Conservation (phyloP, 1,284 basidiomycete species). For the Heterobasidion parviporum region DNA sequence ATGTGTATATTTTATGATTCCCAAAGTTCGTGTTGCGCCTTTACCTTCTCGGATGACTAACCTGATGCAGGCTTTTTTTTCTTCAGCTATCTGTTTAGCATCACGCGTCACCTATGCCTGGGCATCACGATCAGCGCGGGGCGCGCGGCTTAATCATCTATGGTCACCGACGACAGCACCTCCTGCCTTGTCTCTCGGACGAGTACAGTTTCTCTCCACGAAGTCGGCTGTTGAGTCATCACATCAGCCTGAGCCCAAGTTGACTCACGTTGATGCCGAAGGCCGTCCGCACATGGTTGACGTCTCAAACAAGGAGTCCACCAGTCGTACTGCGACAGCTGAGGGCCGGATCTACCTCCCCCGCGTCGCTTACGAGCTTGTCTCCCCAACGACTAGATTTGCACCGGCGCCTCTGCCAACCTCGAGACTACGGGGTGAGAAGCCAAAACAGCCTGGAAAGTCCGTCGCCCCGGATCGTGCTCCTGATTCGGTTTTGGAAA, state of each 20-base stretch:
- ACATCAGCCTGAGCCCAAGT: slow-evolving; percentile 11
- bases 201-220: not conserved
- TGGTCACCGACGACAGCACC: not conserved
- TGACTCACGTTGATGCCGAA: slow-evolving; percentile 67
- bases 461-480: too few relatives aligned
- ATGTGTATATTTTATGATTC: slow-evolving; percentile 29
- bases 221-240: not conserved
- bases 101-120: not conserved
- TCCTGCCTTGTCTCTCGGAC: not conserved
- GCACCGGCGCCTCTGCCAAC: not conserved
- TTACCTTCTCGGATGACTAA: not conserved
- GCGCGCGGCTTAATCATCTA: not conserved
- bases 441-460: too few relatives aligned
- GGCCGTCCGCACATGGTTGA: slow-evolving; percentile 80
- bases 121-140: not conserved
- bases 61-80: not conserved
- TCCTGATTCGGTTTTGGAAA: too few relatives aligned
- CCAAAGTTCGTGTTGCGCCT: slow-evolving; percentile 9
- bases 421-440: not conserved
- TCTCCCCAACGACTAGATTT: slow-evolving; percentile 27
- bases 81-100: not conserved
- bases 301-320: slow-evolving; percentile 58
- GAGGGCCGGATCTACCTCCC: slow-evolving; percentile 71
- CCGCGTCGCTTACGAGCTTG: slow-evolving; percentile 52
- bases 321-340: slow-evolving; percentile 68